Evolutionary conservation across 176 grass and related monocot genomes (phyloP).

Genomic region (Phoenix dactylifera): DNA sequence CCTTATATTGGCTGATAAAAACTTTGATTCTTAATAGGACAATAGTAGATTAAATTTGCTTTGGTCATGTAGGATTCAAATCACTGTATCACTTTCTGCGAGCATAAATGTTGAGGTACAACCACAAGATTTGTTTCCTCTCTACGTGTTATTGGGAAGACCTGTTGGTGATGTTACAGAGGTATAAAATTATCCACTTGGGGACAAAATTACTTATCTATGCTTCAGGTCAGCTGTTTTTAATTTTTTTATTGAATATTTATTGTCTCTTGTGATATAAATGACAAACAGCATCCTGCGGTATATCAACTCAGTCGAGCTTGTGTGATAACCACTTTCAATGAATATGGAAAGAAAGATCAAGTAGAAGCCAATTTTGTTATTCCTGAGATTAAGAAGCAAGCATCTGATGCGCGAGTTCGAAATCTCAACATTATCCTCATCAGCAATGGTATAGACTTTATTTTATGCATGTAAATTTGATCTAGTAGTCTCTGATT

Average conservation of each 20-base stretch:
- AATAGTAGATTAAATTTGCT: too few relatives aligned
- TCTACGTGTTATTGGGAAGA: constrained; percentile 66
- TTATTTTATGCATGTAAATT: too few relatives aligned
- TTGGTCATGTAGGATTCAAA: constrained; percentile 46
- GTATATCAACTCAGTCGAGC: constrained; percentile 43
- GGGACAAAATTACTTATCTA: too few relatives aligned
- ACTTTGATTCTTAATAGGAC: too few relatives aligned
- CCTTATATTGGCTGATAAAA: too few relatives aligned
- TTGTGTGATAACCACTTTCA: constrained; percentile 47
- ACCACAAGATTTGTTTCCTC: constrained; percentile 53
- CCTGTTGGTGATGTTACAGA: constrained; percentile 31
- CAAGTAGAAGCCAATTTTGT: constrained; percentile 64
- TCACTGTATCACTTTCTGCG: constrained; percentile 48
- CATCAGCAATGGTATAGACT: constrained; percentile 44
- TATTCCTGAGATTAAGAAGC: constrained; percentile 54
- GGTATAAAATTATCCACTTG: too few relatives aligned
- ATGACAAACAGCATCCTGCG: constrained; percentile 45
- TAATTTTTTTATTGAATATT: too few relatives aligned
- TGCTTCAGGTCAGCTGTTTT: too few relatives aligned
- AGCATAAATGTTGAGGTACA: constrained; percentile 40
- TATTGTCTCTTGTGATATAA: too few relatives aligned
- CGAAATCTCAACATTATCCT: constrained; percentile 66
- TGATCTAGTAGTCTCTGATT: too few relatives aligned
- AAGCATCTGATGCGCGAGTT: constrained; percentile 43
- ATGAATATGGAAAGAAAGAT: constrained; percentile 45